These are phyloP conservation scores for Dioszegia aurantiaca DNA, from an alignment of 768 basidiomycete species.

Conservation along the genomic window DNA sequence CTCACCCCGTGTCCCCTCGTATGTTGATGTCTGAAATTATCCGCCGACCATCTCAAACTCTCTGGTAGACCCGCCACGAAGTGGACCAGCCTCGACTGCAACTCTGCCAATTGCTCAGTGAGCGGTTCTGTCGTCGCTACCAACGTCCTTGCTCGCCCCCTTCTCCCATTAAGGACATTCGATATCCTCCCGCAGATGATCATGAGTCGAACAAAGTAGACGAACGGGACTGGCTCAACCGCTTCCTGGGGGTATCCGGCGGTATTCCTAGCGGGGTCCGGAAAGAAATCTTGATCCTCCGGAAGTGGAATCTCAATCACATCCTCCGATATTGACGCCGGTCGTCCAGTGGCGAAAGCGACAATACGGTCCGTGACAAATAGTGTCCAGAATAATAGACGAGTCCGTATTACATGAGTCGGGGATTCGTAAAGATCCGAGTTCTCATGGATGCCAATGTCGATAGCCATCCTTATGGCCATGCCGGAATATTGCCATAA, in stretches of 20 bases:
- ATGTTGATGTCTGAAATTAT: constrained; percentile 48
- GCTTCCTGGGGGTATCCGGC: constrained; percentile 19
- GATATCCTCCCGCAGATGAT: constrained; percentile 48
- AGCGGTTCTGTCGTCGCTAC: constrained; percentile 35
- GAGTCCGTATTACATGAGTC: constrained; percentile 41
- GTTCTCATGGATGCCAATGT: constrained; percentile 45
- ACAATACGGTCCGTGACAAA: constrained; percentile 49
- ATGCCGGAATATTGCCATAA: constrained; percentile 49
- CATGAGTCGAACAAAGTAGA: constrained; percentile 47
- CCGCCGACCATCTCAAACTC: constrained; percentile 41
- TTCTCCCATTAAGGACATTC: constrained; percentile 46
- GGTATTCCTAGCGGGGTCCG: constrained; percentile 40
- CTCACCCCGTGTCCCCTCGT: constrained; percentile 37
- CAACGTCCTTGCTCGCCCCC: constrained; percentile 43
- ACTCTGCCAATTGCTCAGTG: constrained; percentile 33
- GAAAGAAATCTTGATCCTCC: constrained; percentile 45
- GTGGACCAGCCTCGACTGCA: constrained; percentile 43
- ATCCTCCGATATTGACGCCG: constrained; percentile 43
- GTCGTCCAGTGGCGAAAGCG: constrained; percentile 40
- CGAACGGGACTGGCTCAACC: constrained; percentile 46
- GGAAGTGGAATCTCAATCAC: constrained; percentile 50
- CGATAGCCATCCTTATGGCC: constrained; percentile 46
- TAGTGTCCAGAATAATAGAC: constrained; percentile 45
- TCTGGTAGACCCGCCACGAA: constrained; percentile 43
- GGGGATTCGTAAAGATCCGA: constrained; percentile 48